Base-by-base conservation (phyloP, 768 basidiomycete genomes). In the Leccinum longicurvipes region DNA sequence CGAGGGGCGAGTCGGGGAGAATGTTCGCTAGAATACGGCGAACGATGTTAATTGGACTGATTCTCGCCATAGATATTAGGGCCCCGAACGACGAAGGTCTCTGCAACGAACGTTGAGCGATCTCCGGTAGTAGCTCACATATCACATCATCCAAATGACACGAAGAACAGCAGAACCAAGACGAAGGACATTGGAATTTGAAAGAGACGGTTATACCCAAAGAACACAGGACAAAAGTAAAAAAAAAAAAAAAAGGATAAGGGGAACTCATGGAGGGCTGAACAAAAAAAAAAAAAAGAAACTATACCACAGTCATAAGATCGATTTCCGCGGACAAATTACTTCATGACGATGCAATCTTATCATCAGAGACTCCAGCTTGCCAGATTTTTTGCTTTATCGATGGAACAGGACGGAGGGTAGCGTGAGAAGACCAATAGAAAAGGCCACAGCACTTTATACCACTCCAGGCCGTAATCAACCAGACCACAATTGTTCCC, bases 391-490 rank as follows among this genome's bases (percentile, higher is more conserved):
- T 39, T 55, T n/a, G 29, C 24, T 45, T 53, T 55, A n/a, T 48
- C 10, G 59, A 56, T 47, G 60, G 45, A 58, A 53, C 25, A 53
- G 58, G 45, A 62, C 42, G 39, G 31, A 54, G 27, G 42, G 55
- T 19, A 53, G 56, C 60, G 65, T 66, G 65, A 59, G 64, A 65
- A 61, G 57, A 29, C 53, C 6, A 6, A 4, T 45, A 19, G 39
- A 29, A 12, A 55, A 21, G 32, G 24, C 28, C 29, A 51, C 49
- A 48, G 48, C 62, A 57, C 51, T 61, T 45, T 58, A 64, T 64
- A 64, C 21, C 28, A n/a, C 42, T 31, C 28, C 21, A 50, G 6
- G 42, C 49, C 55, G 51, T 63, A 66, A 63, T 50, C 17, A 53
- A 47, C 47, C 29, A 54, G 50, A 23, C 51, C 49, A 47, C 55